These are phyloP conservation scores for Geotrichum carabidarum DNA, from an alignment of 1,139 yeast genomes.

Conservation along the genomic window DNA sequence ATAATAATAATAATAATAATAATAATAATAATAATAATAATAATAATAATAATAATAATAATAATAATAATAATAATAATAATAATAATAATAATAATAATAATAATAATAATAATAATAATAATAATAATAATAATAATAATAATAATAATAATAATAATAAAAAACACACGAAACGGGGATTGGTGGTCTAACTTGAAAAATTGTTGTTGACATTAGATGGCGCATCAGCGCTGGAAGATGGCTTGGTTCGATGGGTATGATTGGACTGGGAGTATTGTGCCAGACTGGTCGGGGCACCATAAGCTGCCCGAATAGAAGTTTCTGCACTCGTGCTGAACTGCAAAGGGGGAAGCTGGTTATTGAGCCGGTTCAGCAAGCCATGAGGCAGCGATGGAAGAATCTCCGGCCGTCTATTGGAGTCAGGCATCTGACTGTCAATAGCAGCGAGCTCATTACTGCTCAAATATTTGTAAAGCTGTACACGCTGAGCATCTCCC, in stretches of 20 bases:
- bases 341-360: constrained; percentile 10
- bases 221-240: background rate
- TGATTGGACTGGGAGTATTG: constrained; percentile 4
- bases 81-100: no score
- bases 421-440: background rate
- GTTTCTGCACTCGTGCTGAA: background rate
- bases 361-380: constrained; percentile 2
- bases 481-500: background rate
- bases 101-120: no score
- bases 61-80: no score
- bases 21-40: no score
- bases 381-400: constrained; percentile 3
- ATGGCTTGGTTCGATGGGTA: background rate
- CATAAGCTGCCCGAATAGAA: background rate
- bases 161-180: background rate
- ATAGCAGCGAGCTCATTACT: background rate
- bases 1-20: no score
- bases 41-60: no score
- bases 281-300: constrained; percentile 7
- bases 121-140: background rate
- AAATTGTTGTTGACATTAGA: background rate
- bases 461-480: background rate
- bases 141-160: background rate
- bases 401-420: background rate
- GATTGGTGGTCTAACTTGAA: background rate